Evolutionary conservation across 2,329 filamentous ascomycete genomes (phyloP), one percentile per base, ranked within the genome.

Genomic region (Calonectria henricotiae): DNA sequence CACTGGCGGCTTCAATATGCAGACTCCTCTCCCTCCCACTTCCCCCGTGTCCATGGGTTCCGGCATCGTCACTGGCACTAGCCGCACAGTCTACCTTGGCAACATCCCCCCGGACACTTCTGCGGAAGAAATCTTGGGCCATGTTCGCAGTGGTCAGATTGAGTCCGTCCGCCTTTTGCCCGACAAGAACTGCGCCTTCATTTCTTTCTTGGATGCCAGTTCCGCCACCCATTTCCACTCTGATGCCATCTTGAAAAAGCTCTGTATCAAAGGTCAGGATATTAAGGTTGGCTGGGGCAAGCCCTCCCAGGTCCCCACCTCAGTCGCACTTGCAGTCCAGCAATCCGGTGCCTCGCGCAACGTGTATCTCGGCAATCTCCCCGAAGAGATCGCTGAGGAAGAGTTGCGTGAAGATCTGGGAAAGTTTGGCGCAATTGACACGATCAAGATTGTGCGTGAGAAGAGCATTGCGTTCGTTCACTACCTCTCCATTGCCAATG

Each of bases 261-360:
- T 99, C 81, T 95, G 95, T 78, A 97, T 99, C 86, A 95, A 97
- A 85, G 96, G 96, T 30, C 96, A 98, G 86, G 96, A 99, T 82
- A 98, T 99, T 87, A 99, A 99, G 88, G 95, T 99, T 78, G 96
- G 96, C 73, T 99, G 96, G 96, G 96, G 96, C 73, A 99, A 99
- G 85, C 96, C 96, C 37, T 98, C 96, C 4, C 96, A 98, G 83
- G 96, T 99, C 0, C 96, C 96, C 4, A 98, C 96, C 2, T 98
- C 96, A 2, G 96, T 99, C 55, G 95, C 95, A n/a, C 88, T 98
- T 68, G 96, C 96, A 55, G 96, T 98, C 37, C 96, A 99, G 85
- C 96, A 99, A 84, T 98, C 95, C 13, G 95, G 95, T 63, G 96
- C 96, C 35, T 99, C 96, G 20, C 91, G 96, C 74, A 99, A 99